Percentiles rank a stretch among this genome's conserved stretches.
phyloP scores from a whole-genome alignment of 345 rosid genomes.

The Salix viminalis region DNA sequence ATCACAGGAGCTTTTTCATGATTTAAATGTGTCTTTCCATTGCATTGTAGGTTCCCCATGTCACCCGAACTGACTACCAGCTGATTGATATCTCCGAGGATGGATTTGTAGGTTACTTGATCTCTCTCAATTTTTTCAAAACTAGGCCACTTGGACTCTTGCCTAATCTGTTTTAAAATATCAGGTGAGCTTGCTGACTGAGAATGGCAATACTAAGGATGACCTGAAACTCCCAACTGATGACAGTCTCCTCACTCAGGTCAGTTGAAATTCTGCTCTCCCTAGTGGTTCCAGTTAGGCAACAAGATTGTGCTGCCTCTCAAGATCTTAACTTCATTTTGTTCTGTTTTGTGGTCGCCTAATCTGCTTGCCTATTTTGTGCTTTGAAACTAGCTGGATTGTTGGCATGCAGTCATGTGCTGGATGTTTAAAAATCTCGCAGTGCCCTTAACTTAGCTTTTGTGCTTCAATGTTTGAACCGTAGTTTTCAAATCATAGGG shows the following conservation, averaged over 20 bases:
- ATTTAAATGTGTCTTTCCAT: not conserved
- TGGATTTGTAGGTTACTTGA: slow-evolving; percentile 21
- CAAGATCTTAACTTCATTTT: not conserved
- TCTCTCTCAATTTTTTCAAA: not conserved
- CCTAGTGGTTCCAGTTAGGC: not conserved
- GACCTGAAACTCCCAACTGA: slow-evolving; percentile 34
- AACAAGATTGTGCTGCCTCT: not conserved
- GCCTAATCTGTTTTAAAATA: not conserved
- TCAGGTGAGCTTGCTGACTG: slow-evolving; percentile 32
- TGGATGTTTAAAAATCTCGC: not conserved
- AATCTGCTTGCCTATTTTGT: not conserved
- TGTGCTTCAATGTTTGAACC: not conserved
- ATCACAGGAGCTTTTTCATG: not conserved
- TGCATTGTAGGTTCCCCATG: slow-evolving; percentile 27
- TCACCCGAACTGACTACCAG: slow-evolving; percentile 31
- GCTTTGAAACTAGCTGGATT: not conserved
- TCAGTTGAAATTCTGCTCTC: not conserved
- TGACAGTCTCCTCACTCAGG: slow-evolving; percentile 26
- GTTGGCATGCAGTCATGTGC: not conserved
- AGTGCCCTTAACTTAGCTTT: not conserved
- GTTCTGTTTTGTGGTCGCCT: not conserved
- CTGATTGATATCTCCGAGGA: slow-evolving; percentile 33
- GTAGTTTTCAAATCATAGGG: not conserved
- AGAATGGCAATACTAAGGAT: slow-evolving; percentile 32
- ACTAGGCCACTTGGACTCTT: not conserved